Evolutionary conservation across 225 moss, liverwort and hornwort species (phyloP).

Genomic region (Polytrichum formosum): DNA sequence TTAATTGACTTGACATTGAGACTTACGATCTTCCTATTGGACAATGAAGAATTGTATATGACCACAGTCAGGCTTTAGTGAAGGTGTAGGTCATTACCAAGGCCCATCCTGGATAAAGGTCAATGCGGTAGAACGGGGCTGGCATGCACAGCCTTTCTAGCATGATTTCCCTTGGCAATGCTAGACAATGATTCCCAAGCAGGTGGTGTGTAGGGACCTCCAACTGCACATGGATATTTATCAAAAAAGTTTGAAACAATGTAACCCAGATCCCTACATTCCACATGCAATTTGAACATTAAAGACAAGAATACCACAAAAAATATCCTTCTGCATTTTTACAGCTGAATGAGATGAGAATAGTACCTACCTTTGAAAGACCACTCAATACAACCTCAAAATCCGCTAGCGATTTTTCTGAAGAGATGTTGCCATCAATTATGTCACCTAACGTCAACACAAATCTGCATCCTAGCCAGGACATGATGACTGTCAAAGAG

Average conservation of each 20-base stretch:
- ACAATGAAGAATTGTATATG: no score
- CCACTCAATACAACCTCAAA: constrained; percentile 37
- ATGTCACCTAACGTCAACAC: constrained; percentile 61
- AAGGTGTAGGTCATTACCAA: constrained; percentile 24
- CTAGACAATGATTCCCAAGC: constrained; percentile 61
- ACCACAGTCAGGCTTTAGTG: no score
- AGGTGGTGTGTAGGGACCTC: constrained; percentile 44
- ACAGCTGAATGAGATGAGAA: no score
- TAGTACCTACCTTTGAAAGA: constrained; percentile 31
- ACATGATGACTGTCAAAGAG: neutral
- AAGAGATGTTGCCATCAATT: constrained; percentile 47
- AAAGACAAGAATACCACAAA: no score
- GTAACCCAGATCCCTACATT: no score
- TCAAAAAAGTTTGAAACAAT: no score
- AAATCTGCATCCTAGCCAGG: constrained; percentile 29
- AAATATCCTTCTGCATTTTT: no score
- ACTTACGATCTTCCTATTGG: no score
- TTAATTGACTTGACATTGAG: no score
- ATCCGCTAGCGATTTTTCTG: constrained; percentile 36
- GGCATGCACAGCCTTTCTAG: constrained; percentile 39
- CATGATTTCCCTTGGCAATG: constrained; percentile 33
- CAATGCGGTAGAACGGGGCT: constrained; percentile 33
- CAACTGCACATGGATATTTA: constrained; percentile 29
- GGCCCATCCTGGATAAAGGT: constrained; percentile 45
- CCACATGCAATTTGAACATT: no score